Evolutionary conservation across 441 rosid species (phyloP), one percentile per base, ranked within the genome.

Genomic region (Isatis lusitanica): DNA sequence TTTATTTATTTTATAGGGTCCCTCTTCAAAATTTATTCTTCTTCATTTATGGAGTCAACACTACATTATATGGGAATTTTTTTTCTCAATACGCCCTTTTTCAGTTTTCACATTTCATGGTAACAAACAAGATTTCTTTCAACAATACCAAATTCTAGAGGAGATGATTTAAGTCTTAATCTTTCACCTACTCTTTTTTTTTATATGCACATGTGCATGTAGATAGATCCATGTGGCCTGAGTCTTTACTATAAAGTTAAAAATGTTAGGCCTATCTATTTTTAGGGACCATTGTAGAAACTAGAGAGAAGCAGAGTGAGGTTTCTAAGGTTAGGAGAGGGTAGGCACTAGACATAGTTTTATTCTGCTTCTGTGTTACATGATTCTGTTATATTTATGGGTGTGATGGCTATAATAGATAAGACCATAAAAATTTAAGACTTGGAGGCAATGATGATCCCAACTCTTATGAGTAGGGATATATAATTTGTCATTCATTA

Each of bases 271-370:
- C 56, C 68, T 70, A 64, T 56, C 71, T 56, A 64, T 47, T 64
- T 56, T 31, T 70, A 46, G 75, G 75, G 79, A 76, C 80, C 80
- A 76, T 57, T 76, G 57, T 39, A 6, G 35, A 64, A 70, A 70
- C 35, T 76, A 58, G 76, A 64, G 65, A 65, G 71, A 58, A 70
- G 72, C 65, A 70, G 72, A 13, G 31, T 55, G 70, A 55, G 42
- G 66, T 47, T 76, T 76, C 72, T 70, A 63, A 47, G 56, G 53
- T 56, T 70, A 63, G 71, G 56, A 57, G 67, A 76, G 13, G 56
- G 55, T 63, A 40, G 75, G 75, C 61, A 47, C 66, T 70, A 70
- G 65, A 75, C 59, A 62, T 68, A 18, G 71, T 63, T 70, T 63
- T 44, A 30, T 56, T 63, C 46, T 56, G 61, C 56, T 57, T 70